Base-by-base conservation (phyloP, 176 grass and related monocot species). In the Eragrostis nindensis region DNA sequence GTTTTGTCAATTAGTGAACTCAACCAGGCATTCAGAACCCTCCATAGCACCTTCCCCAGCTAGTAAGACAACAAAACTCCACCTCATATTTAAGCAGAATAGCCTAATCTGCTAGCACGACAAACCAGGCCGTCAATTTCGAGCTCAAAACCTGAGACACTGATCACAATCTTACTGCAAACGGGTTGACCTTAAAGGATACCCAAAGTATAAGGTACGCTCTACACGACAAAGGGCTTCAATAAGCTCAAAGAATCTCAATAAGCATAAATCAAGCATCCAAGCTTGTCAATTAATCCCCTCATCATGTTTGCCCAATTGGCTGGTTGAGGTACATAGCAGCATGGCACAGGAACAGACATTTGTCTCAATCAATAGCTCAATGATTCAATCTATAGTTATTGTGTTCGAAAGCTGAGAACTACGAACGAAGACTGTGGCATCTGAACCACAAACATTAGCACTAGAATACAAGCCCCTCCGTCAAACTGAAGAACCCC, bases 151-250 rank as follows among this genome's bases (percentile, higher is more conserved):
- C 45, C 30, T 29, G 60, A 53, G 6, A 18, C 0, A 16, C 8
- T 7, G 57, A 24, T 3, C 12, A 24, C 15, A 11, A 3, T 64
- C 29, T 8, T 25, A 38, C 38, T 40, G 77, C 21, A 47, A 66
- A 44, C 40, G 57, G 2, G 11, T 45, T 32, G 8, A 66, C 21
- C 21, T 60, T 24, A 67, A 25, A 48, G 30, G 55, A 74, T n/a
- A 75, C 50, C 77, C 80, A 41, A 15, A 47, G 21, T 48, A 61
- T 68, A 29, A 40, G 46, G 24, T 26, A 66, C 46, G 9, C 56
- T 54, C 52, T 18, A 6, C 1, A 24, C 17, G 32, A 2, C 32
- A 36, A 2, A 36, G 32, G 32, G 4, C 4, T 36, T 36, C 8
- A 56, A 10, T 21, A 57, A 4, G 55, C 2, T 24, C 21, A 10